Percentiles rank a stretch among this genome's conserved stretches.
phyloP scores from a whole-genome alignment of 106 monocot species.

The Phalaenopsis aphrodite region DNA sequence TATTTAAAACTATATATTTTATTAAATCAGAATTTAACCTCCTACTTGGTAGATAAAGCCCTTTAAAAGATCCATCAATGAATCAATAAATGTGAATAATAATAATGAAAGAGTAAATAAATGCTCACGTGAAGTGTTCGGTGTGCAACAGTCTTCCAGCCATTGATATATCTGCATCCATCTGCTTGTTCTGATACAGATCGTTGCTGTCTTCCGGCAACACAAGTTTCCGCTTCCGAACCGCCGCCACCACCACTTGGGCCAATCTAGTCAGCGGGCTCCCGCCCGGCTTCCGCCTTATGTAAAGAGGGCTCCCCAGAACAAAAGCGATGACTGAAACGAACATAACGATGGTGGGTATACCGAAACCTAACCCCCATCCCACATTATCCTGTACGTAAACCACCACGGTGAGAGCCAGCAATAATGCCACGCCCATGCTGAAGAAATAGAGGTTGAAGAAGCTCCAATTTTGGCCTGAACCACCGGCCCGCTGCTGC shows the following conservation, averaged over 20 bases:
- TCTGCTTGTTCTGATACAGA: constrained; percentile 49
- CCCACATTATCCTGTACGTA: constrained; percentile 42
- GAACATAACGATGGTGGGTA: constrained; percentile 28
- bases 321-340: constrained; percentile 17
- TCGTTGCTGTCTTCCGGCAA: constrained; percentile 16
- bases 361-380: constrained; percentile 38
- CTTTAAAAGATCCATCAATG: too few species aligned
- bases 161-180: constrained; percentile 50
- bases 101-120: background rate
- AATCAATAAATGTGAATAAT: background rate
- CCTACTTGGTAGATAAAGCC: too few species aligned
- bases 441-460: constrained; percentile 46
- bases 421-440: constrained; percentile 13
- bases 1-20: too few species aligned
- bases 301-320: too few species aligned
- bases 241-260: constrained; percentile 27
- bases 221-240: constrained; percentile 24
- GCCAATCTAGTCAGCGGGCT: constrained; percentile 31
- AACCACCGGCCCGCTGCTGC: background rate
- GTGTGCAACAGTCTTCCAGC: constrained; percentile 43
- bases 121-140: constrained; percentile 16
- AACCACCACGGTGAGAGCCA: constrained; percentile 34
- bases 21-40: too few species aligned
- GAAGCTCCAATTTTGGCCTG: constrained; percentile 21
- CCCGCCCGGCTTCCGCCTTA: constrained; percentile 14